Evolutionary conservation across 2,329 filamentous ascomycete species (phyloP), one percentile per base, ranked within the genome.

Genomic region (Lachnellula hyalina): DNA sequence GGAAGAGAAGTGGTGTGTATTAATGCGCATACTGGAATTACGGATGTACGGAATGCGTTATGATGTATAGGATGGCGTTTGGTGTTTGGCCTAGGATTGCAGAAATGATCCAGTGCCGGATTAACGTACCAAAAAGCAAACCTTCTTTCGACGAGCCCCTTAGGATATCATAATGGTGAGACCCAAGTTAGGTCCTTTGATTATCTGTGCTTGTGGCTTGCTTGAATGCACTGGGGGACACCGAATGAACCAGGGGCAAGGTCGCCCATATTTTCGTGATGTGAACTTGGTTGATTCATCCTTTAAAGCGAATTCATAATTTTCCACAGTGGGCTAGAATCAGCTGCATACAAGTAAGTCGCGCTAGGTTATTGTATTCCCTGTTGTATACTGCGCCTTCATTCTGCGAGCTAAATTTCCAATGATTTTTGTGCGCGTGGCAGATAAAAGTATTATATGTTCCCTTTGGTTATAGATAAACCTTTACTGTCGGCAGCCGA

Each of bases 1-100:
- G 57, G n/a, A 52, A 57, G 47, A 63, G 63, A 50, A 58, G 54
- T 47, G 63, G 64, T 44, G 53, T 67, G 52, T 67, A 67, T 57
- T 67, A 53, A 61, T 58, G 49, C 54, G 46, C 47, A 44, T 51
- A 46, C 47, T 35, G 25, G n/a, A 21, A 35, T 49, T 17, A 36
- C 23, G 38, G 36, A n/a, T n/a, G 46, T 44, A 45, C n/a, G 17
- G 23, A 32, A 49, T 49, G 45, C 53, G 51, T 32, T 25, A 56
- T 45, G 46, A 50, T 32, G 36, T 52, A 35, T 47, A 49, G 45
- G 52, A 45, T 51, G 51, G 53, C 45, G 51, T 54, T 53, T 41
- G 53, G 51, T 47, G 52, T 57, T 54, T 25, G 36, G 36, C 15
- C 6, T 40, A 40, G 14, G 15, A 40, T 40, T 40, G 36, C 41